These are phyloP conservation scores for Ogataea philodendri DNA, from an alignment of 805 yeast genomes.

Conservation along the genomic window DNA sequence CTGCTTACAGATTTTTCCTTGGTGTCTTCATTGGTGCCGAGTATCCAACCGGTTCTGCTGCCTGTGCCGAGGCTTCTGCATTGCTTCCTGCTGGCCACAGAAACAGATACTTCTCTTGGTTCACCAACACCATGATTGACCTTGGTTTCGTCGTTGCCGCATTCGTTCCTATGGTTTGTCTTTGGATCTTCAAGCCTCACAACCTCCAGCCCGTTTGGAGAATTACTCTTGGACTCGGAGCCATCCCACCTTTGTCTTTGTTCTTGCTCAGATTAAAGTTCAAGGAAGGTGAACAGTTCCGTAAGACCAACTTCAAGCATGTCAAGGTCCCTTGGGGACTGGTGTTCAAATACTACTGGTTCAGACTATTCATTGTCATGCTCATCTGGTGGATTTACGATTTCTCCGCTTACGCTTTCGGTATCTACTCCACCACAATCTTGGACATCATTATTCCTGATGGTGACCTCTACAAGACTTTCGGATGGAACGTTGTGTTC, in stretches of 20 bases:
- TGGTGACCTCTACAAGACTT: slow-evolving; percentile 63
- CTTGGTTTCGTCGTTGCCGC: slow-evolving; percentile 79
- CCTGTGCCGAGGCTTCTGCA: slow-evolving; percentile 88
- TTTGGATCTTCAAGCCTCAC: slow-evolving; percentile 74
- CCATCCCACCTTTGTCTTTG: slow-evolving; percentile 76
- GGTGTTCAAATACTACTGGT: slow-evolving; percentile 79
- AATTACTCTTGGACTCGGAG: slow-evolving; percentile 85
- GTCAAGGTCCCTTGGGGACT: slow-evolving; percentile 64
- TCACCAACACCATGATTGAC: slow-evolving; percentile 87
- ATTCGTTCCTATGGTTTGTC: slow-evolving; percentile 79
- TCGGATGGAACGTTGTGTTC: slow-evolving; percentile 91
- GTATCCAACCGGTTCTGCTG: slow-evolving; percentile 90
- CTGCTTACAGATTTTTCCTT: slow-evolving; percentile 80
- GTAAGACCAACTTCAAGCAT: slow-evolving; percentile 65
- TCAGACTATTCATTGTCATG: slow-evolving; percentile 66
- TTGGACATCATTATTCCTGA: slow-evolving; percentile 56
- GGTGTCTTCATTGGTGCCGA: slow-evolving; percentile 96
- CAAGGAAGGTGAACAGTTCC: slow-evolving; percentile 69
- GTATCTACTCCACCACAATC: slow-evolving; percentile 76
- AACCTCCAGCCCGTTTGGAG: slow-evolving; percentile 89
- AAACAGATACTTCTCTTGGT: slow-evolving; percentile 86
- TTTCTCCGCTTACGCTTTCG: slow-evolving; percentile 83
- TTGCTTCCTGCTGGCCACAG: slow-evolving; percentile 76
- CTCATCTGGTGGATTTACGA: slow-evolving; percentile 91
- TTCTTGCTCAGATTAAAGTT: slow-evolving; percentile 76